These are phyloP conservation scores for Cladosporium cucumerinum DNA, from an alignment of 2,329 filamentous ascomycete genomes.

Conservation along the genomic window DNA sequence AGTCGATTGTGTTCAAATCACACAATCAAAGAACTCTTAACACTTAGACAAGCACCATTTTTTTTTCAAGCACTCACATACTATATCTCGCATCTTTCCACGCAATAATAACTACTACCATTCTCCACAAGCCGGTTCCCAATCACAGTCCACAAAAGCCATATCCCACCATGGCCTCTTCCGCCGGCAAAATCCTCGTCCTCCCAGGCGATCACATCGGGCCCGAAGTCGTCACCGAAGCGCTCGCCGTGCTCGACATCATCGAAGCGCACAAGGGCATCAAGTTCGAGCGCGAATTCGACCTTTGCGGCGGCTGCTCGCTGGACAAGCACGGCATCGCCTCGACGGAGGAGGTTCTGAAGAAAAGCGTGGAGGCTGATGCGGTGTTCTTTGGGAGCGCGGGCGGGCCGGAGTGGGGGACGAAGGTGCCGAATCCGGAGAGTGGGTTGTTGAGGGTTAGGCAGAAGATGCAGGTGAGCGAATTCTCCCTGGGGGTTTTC, in stretches of 20 bases:
- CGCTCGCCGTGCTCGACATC: constrained; percentile 47
- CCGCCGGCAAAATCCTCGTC: constrained; percentile 39
- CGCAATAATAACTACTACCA: not conserved
- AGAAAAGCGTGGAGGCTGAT: constrained; percentile 41
- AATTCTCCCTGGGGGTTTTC: not conserved
- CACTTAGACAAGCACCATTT: too few species aligned
- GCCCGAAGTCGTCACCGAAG: constrained; percentile 51
- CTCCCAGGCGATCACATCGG: constrained; percentile 49
- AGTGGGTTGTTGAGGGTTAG: constrained; percentile 44
- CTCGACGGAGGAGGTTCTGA: constrained; percentile 44
- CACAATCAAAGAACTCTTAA: too few species aligned
- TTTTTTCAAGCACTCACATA: too few species aligned
- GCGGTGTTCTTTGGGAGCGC: constrained; percentile 50
- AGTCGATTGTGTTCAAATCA: too few species aligned
- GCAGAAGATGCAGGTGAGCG: constrained; percentile 38
- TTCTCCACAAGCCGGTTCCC: not conserved
- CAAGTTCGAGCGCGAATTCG: constrained; percentile 34
- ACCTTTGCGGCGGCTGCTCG: constrained; percentile 38
- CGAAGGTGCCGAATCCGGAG: constrained; percentile 43
- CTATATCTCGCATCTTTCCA: too few species aligned
- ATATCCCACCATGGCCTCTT: not conserved
- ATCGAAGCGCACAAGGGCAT: constrained; percentile 31
- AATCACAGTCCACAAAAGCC: not conserved
- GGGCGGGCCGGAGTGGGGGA: constrained; percentile 49
- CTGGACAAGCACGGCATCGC: constrained; percentile 46